Evolutionary conservation across 2,329 filamentous ascomycete species (phyloP).

Genomic region (Penicillium oxalicum): DNA sequence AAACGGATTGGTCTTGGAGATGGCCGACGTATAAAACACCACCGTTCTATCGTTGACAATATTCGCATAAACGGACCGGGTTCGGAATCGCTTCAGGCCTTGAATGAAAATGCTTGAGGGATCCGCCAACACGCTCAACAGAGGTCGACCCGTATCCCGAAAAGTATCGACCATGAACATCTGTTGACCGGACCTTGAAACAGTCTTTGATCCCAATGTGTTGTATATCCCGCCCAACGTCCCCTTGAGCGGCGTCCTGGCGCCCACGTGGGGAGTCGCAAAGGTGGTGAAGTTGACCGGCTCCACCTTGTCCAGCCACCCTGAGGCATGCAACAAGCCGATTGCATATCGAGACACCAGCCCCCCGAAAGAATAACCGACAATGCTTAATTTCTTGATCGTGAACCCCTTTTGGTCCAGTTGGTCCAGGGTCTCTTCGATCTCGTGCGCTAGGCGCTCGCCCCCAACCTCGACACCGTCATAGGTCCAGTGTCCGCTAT

Average conservation of each 20-base stretch:
- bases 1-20: conserved; percentile 73
- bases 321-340: conserved; percentile 74
- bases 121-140: conserved; percentile 77
- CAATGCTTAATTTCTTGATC: conserved; percentile 75
- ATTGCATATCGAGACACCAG: conserved; percentile 81
- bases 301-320: conserved; percentile 69
- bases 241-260: conserved; percentile 62
- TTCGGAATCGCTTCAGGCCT: conserved; percentile 68
- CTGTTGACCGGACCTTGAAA: conserved; percentile 79
- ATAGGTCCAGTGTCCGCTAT: conserved; percentile 55
- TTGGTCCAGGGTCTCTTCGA: conserved; percentile 53
- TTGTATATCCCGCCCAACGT: conserved; percentile 69
- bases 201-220: conserved; percentile 69
- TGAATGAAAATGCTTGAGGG: conserved; percentile 78
- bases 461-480: conserved; percentile 65
- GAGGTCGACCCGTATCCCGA: conserved; percentile 70
- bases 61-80: conserved; percentile 76
- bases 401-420: conserved; percentile 58
- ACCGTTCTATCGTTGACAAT: conserved; percentile 79
- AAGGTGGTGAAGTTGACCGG: conserved; percentile 95
- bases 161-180: conserved; percentile 84
- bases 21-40: conserved; percentile 74
- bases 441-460: conserved; percentile 58
- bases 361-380: conserved; percentile 86
- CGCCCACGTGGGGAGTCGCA: conserved; percentile 76